phyloP scores from a whole-genome alignment of 2,329 filamentous ascomycete genomes.

The Colletotrichum spaethianum region DNA sequence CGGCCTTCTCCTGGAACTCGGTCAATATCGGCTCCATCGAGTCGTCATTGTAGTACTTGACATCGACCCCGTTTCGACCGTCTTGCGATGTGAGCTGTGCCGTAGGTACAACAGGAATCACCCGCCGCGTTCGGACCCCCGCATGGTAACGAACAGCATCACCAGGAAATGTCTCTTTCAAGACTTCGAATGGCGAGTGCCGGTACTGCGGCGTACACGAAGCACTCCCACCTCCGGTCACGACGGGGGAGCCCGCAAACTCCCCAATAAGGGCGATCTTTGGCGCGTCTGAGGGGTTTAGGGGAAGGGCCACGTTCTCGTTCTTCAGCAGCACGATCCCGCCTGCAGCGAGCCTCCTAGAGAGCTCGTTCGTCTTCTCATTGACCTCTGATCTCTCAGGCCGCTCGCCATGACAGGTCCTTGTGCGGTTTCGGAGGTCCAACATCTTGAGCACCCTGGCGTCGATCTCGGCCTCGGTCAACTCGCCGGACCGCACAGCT shows the following conservation, averaged over 20 bases:
- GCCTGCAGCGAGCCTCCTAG: slow-evolving; percentile 40
- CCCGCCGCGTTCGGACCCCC: slow-evolving; percentile 33
- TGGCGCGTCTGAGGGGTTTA: not conserved
- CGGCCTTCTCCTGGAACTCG: slow-evolving; percentile 40
- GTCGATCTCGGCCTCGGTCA: slow-evolving; percentile 39
- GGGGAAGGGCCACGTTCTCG: slow-evolving; percentile 14
- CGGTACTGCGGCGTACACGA: slow-evolving; percentile 40
- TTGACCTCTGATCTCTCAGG: slow-evolving; percentile 37
- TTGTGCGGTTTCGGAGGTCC: slow-evolving; percentile 36
- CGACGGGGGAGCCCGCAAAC: slow-evolving; percentile 22
- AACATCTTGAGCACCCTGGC: slow-evolving; percentile 39
- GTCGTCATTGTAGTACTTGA: slow-evolving; percentile 42
- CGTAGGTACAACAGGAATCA: slow-evolving; percentile 36
- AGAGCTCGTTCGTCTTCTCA: slow-evolving; percentile 38
- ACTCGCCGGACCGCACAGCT: slow-evolving; percentile 39
- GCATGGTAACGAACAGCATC: slow-evolving; percentile 13
- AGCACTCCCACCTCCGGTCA: slow-evolving; percentile 32
- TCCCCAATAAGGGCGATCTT: slow-evolving; percentile 32
- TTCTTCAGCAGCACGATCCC: slow-evolving; percentile 44
- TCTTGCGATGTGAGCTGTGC: slow-evolving; percentile 25
- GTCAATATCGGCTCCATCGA: slow-evolving; percentile 20
- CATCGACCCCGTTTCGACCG: slow-evolving; percentile 38
- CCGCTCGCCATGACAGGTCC: slow-evolving; percentile 14
- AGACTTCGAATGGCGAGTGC: slow-evolving; percentile 27
- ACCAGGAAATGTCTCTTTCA: slow-evolving; percentile 11